Conservation (phyloP, 108 stramenopile genomes). For the Nitzschia palea region DNA sequence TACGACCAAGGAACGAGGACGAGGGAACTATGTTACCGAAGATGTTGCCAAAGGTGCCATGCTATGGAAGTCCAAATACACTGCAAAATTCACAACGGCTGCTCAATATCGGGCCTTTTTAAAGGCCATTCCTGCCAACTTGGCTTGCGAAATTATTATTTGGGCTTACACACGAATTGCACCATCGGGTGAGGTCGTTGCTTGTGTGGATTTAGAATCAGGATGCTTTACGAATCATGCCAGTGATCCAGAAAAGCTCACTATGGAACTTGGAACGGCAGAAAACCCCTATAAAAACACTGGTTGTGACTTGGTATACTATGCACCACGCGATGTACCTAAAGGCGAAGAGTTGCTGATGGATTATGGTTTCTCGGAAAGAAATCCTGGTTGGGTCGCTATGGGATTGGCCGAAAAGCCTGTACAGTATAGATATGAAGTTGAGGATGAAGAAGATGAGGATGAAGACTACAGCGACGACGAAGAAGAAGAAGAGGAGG, state of each 20-base stretch:
- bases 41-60: not conserved
- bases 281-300: not conserved
- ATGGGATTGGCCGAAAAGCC: slow-evolving; percentile 3
- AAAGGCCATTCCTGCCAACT: not conserved
- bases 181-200: not conserved
- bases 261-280: not conserved
- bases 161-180: slow-evolving; percentile 10
- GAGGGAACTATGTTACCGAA: not conserved
- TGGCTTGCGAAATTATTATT: slow-evolving; percentile 16
- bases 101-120: not conserved
- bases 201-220: slow-evolving; percentile 13
- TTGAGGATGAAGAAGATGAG: not conserved
- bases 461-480: too few relatives aligned
- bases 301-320: slow-evolving; percentile 7
- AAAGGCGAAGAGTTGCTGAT: slow-evolving; percentile 7
- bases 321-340: slow-evolving; percentile 15
- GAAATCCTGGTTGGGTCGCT: not conserved
- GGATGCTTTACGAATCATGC: slow-evolving; percentile 15
- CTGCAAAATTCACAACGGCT: slow-evolving; percentile 2
- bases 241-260: not conserved
- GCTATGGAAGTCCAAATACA: slow-evolving; percentile 9
- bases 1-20: not conserved
- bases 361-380: slow-evolving; percentile 21
- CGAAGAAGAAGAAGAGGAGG: too few relatives aligned
- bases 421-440: not conserved